Evolutionary conservation across 441 rosid species (phyloP).

Genomic region (Corymbia citriodora): DNA sequence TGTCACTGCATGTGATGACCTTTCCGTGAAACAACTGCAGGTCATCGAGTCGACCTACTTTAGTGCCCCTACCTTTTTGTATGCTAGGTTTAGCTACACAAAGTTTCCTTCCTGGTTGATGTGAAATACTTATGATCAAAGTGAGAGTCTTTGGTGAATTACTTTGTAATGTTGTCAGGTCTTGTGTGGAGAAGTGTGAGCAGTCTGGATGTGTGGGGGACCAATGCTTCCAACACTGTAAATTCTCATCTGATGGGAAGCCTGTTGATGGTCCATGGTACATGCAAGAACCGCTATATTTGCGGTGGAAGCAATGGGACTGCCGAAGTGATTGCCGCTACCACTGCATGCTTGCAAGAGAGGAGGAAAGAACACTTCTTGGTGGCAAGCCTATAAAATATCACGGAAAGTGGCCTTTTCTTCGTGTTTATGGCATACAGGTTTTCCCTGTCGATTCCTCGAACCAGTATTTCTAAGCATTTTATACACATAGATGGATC

Average conservation of each 20-base stretch:
- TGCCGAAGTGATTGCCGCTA: slow-evolving; percentile 85
- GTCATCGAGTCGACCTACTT: neutral
- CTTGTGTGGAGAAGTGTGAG: slow-evolving; percentile 72
- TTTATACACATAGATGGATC: neutral
- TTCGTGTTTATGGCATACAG: slow-evolving; percentile 81
- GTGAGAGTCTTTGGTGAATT: neutral
- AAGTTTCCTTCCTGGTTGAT: slow-evolving; percentile 1
- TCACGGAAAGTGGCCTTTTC: slow-evolving; percentile 98
- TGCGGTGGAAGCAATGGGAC: slow-evolving; percentile 76
- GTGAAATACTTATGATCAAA: neutral
- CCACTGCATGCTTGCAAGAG: slow-evolving; percentile 76
- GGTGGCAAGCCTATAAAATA: slow-evolving; percentile 68
- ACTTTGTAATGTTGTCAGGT: slow-evolving; percentile 32
- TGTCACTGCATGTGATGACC: neutral
- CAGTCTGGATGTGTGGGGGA: slow-evolving; percentile 74
- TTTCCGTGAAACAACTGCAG: neutral
- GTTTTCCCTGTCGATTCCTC: slow-evolving; percentile 19
- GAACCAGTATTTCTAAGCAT: neutral
- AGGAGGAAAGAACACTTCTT: slow-evolving; percentile 49
- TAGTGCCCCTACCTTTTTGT: neutral
- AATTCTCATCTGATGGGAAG: slow-evolving; percentile 48
- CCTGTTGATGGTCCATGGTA: slow-evolving; percentile 71
- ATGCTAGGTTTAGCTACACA: neutral
- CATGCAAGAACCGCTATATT: slow-evolving; percentile 71
- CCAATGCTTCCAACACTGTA: slow-evolving; percentile 69